Percentiles rank a stretch among this genome's conserved stretches.
Evolutionary conservation across 345 rosid species (phyloP).

Genomic region (Aurinia saxatilis): DNA sequence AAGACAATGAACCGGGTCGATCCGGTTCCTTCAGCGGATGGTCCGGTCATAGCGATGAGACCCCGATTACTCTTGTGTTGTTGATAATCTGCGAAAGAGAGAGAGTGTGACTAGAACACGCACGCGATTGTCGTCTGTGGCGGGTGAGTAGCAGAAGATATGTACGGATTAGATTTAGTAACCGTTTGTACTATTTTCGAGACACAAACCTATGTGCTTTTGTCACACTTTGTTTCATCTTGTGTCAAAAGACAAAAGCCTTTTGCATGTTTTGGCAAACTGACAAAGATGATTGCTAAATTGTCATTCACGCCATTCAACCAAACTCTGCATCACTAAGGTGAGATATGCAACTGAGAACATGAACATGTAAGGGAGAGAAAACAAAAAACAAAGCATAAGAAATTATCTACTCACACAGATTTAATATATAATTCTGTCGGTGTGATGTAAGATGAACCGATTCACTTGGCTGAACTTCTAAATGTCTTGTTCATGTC

Average conservation of each 20-base stretch:
- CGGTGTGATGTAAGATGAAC: too few relatives aligned
- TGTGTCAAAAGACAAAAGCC: too few relatives aligned
- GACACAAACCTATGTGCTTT: neutral
- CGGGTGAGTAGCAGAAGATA: neutral
- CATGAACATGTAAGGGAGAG: too few relatives aligned
- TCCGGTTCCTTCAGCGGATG: constrained; percentile 1
- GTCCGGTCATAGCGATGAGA: constrained; percentile 12
- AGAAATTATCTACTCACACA: too few relatives aligned
- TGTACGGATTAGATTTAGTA: constrained; percentile 1
- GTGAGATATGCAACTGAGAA: too few relatives aligned
- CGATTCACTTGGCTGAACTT: too few relatives aligned
- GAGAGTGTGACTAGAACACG: neutral
- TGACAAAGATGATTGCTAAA: neutral
- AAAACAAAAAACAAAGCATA: too few relatives aligned
- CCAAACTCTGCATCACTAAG: too few relatives aligned
- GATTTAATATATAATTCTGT: too few relatives aligned
- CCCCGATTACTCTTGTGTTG: neutral
- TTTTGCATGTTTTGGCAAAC: neutral
- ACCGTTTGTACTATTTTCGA: neutral
- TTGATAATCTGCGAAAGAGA: neutral
- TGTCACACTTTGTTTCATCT: too few relatives aligned
- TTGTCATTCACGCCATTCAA: too few relatives aligned
- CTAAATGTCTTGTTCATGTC: too few relatives aligned
- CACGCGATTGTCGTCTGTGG: neutral
- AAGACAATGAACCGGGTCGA: constrained; percentile 17